Conservation (phyloP, 2,329 filamentous ascomycete genomes). For the Botrytis paeoniae region DNA sequence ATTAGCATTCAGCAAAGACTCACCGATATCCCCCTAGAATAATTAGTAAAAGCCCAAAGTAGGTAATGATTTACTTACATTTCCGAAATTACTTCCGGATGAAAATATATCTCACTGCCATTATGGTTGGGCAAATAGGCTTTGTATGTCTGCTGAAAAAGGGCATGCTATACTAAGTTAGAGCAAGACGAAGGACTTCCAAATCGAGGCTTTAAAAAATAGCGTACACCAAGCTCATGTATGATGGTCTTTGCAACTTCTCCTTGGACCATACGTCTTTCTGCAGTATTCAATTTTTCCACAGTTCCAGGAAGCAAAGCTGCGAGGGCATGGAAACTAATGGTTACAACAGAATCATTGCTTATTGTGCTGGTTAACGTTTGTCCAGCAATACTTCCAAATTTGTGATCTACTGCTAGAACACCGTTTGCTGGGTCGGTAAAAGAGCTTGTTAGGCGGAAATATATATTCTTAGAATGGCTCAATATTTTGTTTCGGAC, state of each 20-base stretch:
- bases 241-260: conserved; percentile 7
- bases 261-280: background rate
- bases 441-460: background rate
- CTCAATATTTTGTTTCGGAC: background rate
- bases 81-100: background rate
- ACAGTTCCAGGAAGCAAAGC: conserved; percentile 12
- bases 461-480: background rate
- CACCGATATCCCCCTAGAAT: background rate
- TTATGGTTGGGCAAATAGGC: background rate
- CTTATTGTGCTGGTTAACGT: background rate
- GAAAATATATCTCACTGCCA: background rate
- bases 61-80: background rate
- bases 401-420: background rate
- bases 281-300: conserved; percentile 11
- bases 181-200: background rate
- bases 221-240: conserved; percentile 17
- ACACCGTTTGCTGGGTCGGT: background rate
- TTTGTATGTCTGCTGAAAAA: background rate
- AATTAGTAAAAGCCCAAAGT: background rate
- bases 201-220: background rate
- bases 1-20: background rate
- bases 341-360: background rate
- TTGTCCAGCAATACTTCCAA: background rate
- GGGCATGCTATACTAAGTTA: background rate
- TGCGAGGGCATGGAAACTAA: background rate